Percentiles rank a stretch among this genome's conserved stretches.
These are phyloP conservation scores for Plantago elongata DNA, from an alignment of 257 asterid genomes.

Conservation along the genomic window DNA sequence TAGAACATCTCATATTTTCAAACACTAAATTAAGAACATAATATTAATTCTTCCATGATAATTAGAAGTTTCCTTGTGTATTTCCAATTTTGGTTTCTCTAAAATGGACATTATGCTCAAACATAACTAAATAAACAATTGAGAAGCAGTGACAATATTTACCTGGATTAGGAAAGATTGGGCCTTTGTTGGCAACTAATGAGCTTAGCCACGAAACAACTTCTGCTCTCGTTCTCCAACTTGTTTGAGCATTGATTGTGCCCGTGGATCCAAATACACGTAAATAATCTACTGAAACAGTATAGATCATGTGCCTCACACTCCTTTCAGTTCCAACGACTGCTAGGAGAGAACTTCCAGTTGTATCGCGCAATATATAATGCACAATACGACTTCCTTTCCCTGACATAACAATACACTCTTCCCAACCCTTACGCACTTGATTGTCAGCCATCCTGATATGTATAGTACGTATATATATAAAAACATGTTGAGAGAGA, in stretches of 20 bases:
- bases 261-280: constrained; percentile 58
- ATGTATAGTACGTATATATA: neutral
- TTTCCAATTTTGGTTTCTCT: too few species aligned
- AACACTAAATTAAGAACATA: too few species aligned
- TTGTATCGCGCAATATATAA: constrained; percentile 66
- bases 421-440: constrained; percentile 47
- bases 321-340: constrained; percentile 95
- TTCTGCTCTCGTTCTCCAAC: constrained; percentile 94
- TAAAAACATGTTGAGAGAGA: neutral
- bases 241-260: constrained; percentile 65
- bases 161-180: neutral
- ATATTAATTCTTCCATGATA: too few species aligned
- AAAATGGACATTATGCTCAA: too few species aligned
- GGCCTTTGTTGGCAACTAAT: neutral
- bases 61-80: too few species aligned
- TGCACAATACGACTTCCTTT: constrained; percentile 89
- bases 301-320: constrained; percentile 90
- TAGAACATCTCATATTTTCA: too few species aligned
- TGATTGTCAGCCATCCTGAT: constrained; percentile 1
- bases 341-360: constrained; percentile 80
- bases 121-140: too few species aligned
- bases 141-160: neutral
- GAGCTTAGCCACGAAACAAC: constrained; percentile 95
- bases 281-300: constrained; percentile 80
- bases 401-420: constrained; percentile 74